Conservation (phyloP, 768 basidiomycete species). For the Tremella fuciformis region DNA sequence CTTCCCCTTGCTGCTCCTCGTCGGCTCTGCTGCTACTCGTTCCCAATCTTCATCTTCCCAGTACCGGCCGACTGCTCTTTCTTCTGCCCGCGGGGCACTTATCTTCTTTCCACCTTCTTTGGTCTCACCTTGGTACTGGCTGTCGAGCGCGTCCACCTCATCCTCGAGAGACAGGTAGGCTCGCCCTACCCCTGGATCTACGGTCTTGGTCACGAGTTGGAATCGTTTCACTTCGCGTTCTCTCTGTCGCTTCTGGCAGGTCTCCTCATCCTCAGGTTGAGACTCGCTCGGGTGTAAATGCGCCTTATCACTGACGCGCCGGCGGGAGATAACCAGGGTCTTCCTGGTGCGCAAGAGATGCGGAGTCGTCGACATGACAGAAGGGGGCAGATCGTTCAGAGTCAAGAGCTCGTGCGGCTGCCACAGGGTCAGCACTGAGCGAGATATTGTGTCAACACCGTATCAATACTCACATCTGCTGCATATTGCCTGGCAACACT, state of each 20-base stretch:
- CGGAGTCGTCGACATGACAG: conserved; percentile 37
- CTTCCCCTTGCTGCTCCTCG: conserved; percentile 11
- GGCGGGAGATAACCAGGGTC: conserved; percentile 33
- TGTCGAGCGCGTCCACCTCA: conserved; percentile 15
- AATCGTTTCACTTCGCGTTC: conserved; percentile 41
- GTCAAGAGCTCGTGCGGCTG: conserved; percentile 48
- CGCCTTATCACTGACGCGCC: conserved; percentile 13
- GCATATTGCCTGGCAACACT: conserved; percentile 39
- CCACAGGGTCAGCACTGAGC: neutral
- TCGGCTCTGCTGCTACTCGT: conserved; percentile 13
- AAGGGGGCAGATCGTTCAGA: conserved; percentile 41
- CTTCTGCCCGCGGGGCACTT: conserved; percentile 17
- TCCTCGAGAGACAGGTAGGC: conserved; percentile 34
- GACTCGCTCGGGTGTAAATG: conserved; percentile 10
- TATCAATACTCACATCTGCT: conserved; percentile 44
- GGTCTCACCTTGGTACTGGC: conserved; percentile 2
- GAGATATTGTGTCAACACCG: neutral
- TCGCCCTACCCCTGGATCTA: conserved; percentile 34
- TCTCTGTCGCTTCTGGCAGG: conserved; percentile 26
- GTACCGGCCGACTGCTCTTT: conserved; percentile 33
- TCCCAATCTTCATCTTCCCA: conserved; percentile 46
- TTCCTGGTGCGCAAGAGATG: conserved; percentile 43
- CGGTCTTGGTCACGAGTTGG: conserved; percentile 47
- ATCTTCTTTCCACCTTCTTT: conserved; percentile 1
- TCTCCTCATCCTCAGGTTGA: conserved; percentile 5